Conservation (phyloP, 1,284 basidiomycete species). For the Rhizoctonia solani region DNA sequence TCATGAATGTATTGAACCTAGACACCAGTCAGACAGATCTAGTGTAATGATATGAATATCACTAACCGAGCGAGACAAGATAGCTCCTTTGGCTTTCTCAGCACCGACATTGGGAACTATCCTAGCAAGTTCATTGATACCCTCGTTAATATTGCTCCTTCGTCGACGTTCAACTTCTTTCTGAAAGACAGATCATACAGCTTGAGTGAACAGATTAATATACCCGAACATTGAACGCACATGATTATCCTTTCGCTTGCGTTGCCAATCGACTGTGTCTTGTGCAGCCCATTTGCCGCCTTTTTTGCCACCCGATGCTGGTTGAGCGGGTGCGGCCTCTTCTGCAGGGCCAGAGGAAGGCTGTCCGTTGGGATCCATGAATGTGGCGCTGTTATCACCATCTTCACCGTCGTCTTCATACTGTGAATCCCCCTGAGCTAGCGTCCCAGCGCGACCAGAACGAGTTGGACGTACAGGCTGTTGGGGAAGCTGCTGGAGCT, state of each 20-base stretch:
- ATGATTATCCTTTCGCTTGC: constrained; percentile 84
- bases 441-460: constrained; percentile 20
- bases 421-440: background rate
- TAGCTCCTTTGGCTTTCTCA: constrained; percentile 83
- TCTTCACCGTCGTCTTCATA: constrained; percentile 28
- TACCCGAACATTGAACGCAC: too few relatives aligned
- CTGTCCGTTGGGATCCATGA: constrained; percentile 21
- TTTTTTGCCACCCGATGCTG: constrained; percentile 11
- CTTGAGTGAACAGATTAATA: background rate
- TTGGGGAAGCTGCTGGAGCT: constrained; percentile 25
- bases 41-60: background rate
- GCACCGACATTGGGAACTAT: constrained; percentile 88
- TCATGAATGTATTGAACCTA: constrained; percentile 81
- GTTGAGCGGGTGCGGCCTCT: background rate
- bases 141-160: constrained; percentile 93
- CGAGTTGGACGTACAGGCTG: constrained; percentile 19
- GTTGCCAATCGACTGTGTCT: constrained; percentile 63
- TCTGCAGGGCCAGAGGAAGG: constrained; percentile 5
- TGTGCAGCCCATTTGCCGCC: constrained; percentile 27
- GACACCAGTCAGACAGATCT: background rate
- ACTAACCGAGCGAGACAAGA: constrained; percentile 73
- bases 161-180: constrained; percentile 97
- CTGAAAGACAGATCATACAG: constrained; percentile 50
- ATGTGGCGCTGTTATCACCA: background rate
- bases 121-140: constrained; percentile 87